These are phyloP conservation scores for Corchorus capsularis DNA, from an alignment of 345 rosid genomes.

Conservation along the genomic window DNA sequence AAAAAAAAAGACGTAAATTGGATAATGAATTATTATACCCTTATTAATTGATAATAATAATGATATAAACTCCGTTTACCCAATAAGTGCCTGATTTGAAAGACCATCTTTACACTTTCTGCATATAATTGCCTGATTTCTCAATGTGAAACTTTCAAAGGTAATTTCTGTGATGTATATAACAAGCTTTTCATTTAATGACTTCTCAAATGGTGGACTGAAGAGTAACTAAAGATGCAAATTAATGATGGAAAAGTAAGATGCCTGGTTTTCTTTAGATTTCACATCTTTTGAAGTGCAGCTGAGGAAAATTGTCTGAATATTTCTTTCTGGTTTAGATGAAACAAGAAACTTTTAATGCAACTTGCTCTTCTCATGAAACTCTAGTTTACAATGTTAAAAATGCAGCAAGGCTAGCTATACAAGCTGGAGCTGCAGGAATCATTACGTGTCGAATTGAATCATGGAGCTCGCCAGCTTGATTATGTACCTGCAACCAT, in stretches of 20 bases:
- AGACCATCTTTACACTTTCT: constrained; percentile 10
- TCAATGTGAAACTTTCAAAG: neutral
- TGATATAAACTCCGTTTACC: too few species aligned
- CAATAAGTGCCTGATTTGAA: too few species aligned
- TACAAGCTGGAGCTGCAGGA: constrained; percentile 83
- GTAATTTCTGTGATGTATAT: neutral
- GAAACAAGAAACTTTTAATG: neutral
- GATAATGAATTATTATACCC: too few species aligned
- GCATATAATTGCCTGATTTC: neutral
- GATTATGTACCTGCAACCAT: constrained; percentile 91
- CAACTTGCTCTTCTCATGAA: neutral
- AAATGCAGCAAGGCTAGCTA: constrained; percentile 65
- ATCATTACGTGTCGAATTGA: constrained; percentile 92
- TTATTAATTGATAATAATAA: too few species aligned
- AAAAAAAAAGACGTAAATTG: too few species aligned
- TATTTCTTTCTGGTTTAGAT: neutral
- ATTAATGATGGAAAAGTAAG: constrained; percentile 73
- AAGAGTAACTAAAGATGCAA: too few species aligned
- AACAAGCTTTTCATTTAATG: neutral
- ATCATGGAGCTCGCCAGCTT: constrained; percentile 95
- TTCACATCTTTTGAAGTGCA: neutral
- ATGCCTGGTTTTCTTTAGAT: neutral
- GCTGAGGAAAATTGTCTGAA: neutral
- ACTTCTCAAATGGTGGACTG: too few species aligned
- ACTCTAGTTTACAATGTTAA: neutral